Conservation (phyloP, 1,139 yeast species). For the Candida albicans region DNA sequence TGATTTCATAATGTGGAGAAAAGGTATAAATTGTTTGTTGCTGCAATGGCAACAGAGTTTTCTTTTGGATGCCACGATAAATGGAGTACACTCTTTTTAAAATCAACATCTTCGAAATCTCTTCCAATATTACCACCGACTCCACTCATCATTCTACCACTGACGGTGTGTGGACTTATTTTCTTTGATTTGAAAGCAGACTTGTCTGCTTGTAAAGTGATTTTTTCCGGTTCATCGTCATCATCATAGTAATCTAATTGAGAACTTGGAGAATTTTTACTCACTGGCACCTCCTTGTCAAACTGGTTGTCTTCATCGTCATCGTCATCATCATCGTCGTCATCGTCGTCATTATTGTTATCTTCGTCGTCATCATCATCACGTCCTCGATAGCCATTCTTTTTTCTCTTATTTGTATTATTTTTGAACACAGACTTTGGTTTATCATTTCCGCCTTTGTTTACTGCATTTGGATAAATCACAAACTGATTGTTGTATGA, state of each 20-base stretch:
- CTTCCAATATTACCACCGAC: slow-evolving; percentile 35
- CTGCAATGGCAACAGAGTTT: slow-evolving; percentile 96
- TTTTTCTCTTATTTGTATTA: slow-evolving; percentile 18
- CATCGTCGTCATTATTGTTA: slow-evolving; percentile 20
- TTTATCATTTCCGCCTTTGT: slow-evolving; percentile 10
- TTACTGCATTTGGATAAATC: slow-evolving; percentile 85
- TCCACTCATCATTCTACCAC: slow-evolving; percentile 49
- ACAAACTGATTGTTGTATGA: slow-evolving; percentile 95
- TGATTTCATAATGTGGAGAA: slow-evolving; percentile 58
- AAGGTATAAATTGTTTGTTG: slow-evolving; percentile 89
- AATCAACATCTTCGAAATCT: slow-evolving; percentile 86
- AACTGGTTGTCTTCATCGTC: slow-evolving; percentile 46
- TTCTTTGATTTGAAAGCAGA: slow-evolving; percentile 89
- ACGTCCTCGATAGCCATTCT: slow-evolving; percentile 22
- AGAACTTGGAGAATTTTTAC: slow-evolving; percentile 34
- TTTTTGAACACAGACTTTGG: slow-evolving; percentile 10
- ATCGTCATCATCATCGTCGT: slow-evolving; percentile 33
- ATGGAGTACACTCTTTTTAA: slow-evolving; percentile 91
- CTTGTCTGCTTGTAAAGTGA: slow-evolving; percentile 95
- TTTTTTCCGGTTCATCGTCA: slow-evolving; percentile 60
- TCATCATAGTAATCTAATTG: slow-evolving; percentile 44
- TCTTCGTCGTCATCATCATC: slow-evolving; percentile 27
- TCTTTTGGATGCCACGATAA: slow-evolving; percentile 98
- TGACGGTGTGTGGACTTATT: slow-evolving; percentile 34
- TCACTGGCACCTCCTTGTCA: slow-evolving; percentile 33